Evolutionary conservation across 768 basidiomycete genomes (phyloP), one percentile per base, ranked within the genome.

Genomic region (Infundibulicybe gibba): DNA sequence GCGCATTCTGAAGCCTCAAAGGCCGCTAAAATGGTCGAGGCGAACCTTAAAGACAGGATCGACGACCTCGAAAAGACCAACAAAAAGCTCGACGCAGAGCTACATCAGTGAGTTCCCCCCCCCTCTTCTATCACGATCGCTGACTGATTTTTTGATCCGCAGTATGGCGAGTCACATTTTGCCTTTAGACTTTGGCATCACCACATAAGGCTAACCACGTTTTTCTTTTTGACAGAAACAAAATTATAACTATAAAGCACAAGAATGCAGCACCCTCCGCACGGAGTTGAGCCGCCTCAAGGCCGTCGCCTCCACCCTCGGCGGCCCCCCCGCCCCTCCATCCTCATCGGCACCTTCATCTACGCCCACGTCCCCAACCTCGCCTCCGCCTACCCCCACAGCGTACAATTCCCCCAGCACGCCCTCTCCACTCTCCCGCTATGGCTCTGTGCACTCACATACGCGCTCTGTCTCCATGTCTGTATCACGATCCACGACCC

Each of bases 1-100:
- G 85, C 87, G 55, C 87, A 90, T 67, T 85, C 84, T 32, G 89
- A 91, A 61, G 79, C 81, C 49, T 81, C 76, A 61, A 86, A 83
- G 69, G 63, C 69, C 54, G 78, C 86, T 39, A 87, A 83, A 65
- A 68, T 62, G 48, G 66, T 76, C 45, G 87, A 90, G 69, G 66
- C 70, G 43, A 72, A 68, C 51, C 70, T 87, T 59, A 84, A 78
- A 68, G 69, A 71, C 55, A 81, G 80, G 66, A 64, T 90, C 38
- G 84, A 87, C 51, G 82, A 83, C 56, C 68, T 79, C 51, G 80
- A 88, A 67, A 59, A 68, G 49, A 64, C 69, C 48, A 75, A 78
- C 54, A 63, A 70, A 48, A 81, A 81, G 63, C 65, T 87, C 51
- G 86, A 90, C 58, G 66, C 74, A 49, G 88, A 90, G 61, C 67